Evolutionary conservation across 2,329 filamentous ascomycete genomes (phyloP), one percentile per base, ranked within the genome.

Genomic region (Cercospora canescens): DNA sequence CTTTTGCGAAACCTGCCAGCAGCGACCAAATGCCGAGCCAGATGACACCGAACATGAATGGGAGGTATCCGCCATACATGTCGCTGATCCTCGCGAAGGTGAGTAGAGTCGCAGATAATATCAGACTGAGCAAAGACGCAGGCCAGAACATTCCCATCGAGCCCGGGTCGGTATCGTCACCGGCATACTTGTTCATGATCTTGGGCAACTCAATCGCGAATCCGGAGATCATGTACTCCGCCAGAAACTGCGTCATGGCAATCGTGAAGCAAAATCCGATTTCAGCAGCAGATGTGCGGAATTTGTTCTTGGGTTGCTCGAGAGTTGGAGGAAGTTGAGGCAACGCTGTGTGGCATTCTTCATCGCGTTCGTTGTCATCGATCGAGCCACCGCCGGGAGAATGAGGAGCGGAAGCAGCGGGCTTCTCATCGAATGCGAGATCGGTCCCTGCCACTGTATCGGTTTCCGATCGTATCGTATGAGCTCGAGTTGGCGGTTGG

Each of bases 161-260:
- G 3, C 66, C 65, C 4, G 66, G 41, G 6, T 65, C 63, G 21
- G 66, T 48, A 1, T 35, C 6, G 18, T 24, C 9, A 1, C n/a
- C 26, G 30, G 28, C n/a, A 39, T 68, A 66, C 12, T 63, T 63
- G 12, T 66, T 35, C 18, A 74, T 63, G 28, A 78, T 68, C 8
- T 71, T 71, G 6, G 76, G 74, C 0, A 79, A 71, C 26, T 77
- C 73, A 21, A 78, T 72, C 0, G 76, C 75, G 58, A 79, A 79
- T 12, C 77, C 77, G 1, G 75, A 76, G 59, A 79, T 77, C 66
- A 78, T 71, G 67, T 76, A 79, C 37, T 79, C 77, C 34, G 75
- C 74, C 6, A 79, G 69, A 55, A 79, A 74, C 39, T 78, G 76
- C 1, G 76, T 75, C 70, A 77, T 73, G 48, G 74, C 73, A 41